These are phyloP conservation scores for Byssochlamys sp. DNA, from an alignment of 2,329 filamentous ascomycete genomes.

Conservation along the genomic window DNA sequence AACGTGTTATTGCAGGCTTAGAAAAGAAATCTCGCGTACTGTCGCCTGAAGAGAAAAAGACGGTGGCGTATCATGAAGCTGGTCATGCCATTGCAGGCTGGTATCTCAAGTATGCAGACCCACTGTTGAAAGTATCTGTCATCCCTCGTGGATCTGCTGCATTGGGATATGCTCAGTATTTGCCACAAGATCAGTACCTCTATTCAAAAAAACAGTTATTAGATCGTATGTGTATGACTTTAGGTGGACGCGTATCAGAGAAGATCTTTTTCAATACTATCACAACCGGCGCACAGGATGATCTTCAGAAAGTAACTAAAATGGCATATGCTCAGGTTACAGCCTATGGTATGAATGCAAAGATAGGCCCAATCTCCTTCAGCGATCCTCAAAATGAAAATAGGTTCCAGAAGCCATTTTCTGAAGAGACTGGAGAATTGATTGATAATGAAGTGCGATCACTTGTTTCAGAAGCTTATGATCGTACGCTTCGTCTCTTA, in stretches of 20 bases:
- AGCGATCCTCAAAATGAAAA: constrained; percentile 72
- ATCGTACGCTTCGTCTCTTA: constrained; percentile 75
- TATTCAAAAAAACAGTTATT: constrained; percentile 94
- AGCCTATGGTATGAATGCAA: constrained; percentile 93
- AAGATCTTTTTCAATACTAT: constrained; percentile 95
- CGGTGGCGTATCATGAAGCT: constrained; percentile 94
- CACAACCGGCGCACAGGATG: constrained; percentile 86
- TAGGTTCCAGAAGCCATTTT: constrained; percentile 87
- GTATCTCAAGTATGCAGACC: constrained; percentile 92
- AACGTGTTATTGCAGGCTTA: constrained; percentile 88
- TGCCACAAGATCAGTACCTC: constrained; percentile 80
- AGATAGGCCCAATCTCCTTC: constrained; percentile 86
- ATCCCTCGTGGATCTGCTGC: constrained; percentile 94
- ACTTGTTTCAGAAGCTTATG: constrained; percentile 86
- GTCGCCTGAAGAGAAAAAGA: constrained; percentile 85
- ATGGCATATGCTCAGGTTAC: constrained; percentile 98
- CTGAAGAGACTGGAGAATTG: constrained; percentile 79
- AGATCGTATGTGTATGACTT: constrained; percentile 99
- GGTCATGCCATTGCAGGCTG: constrained; percentile 97
- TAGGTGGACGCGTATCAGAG: constrained; percentile 88
- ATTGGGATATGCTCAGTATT: constrained; percentile 90
- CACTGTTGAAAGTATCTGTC: constrained; percentile 96
- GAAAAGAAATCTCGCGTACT: constrained; percentile 96
- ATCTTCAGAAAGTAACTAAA: constrained; percentile 94
- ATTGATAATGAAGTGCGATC: constrained; percentile 87